Evolutionary conservation across 2,329 filamentous ascomycete species (phyloP).

Genomic region (Aquanectria penicillioides): DNA sequence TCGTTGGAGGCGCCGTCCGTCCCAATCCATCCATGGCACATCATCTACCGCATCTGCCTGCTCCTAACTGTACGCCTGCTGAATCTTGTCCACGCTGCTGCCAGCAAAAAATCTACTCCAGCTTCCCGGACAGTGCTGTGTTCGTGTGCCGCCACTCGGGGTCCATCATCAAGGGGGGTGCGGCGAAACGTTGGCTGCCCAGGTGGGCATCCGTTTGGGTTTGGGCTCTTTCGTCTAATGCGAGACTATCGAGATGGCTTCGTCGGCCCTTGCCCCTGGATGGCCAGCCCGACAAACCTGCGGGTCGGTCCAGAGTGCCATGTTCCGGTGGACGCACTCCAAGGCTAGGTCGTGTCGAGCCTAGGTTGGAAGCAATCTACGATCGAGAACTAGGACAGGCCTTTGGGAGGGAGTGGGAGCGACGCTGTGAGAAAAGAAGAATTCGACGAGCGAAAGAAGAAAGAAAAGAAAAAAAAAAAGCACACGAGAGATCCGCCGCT

Average conservation of each 20-base stretch:
- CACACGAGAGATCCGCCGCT: too few relatives aligned
- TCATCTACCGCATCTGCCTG: too few relatives aligned
- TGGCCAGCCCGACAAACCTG: background rate
- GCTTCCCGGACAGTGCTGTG: too few relatives aligned
- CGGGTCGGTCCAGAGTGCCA: slow-evolving; percentile 31
- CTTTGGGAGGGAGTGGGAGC: background rate
- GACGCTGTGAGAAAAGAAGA: background rate
- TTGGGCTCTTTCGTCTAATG: slow-evolving; percentile 31
- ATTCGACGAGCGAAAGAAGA: background rate
- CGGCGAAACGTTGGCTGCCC: too few relatives aligned
- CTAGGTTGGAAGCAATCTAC: slow-evolving; percentile 9
- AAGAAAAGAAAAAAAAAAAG: background rate
- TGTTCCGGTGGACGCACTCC: background rate
- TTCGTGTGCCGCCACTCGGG: too few relatives aligned
- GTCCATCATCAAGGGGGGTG: too few relatives aligned
- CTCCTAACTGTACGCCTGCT: too few relatives aligned
- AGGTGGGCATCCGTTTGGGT: slow-evolving; percentile 17
- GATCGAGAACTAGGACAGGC: slow-evolving; percentile 12
- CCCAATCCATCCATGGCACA: too few relatives aligned
- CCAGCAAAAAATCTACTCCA: too few relatives aligned
- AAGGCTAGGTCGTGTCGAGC: background rate
- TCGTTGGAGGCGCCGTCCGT: too few relatives aligned
- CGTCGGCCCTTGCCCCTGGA: slow-evolving; percentile 12
- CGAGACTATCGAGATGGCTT: slow-evolving; percentile 39
- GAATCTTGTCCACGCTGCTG: too few relatives aligned